Percentiles rank a stretch among this genome's conserved stretches.
Evolutionary conservation across 768 basidiomycete species (phyloP).

Genomic region (Leccinum variicolor): DNA sequence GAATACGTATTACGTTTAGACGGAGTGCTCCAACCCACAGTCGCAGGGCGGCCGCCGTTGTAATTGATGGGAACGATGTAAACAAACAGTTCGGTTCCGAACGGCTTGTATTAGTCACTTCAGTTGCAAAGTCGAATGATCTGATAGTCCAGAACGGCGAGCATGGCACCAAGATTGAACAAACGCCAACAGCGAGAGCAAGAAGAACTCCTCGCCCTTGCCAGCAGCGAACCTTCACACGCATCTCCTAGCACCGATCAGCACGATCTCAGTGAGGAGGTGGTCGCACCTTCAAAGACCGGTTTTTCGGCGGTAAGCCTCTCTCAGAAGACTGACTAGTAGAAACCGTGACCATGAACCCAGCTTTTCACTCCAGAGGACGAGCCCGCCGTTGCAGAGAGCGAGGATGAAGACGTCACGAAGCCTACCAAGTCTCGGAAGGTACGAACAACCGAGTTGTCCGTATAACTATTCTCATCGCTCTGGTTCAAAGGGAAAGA

Average conservation of each 20-base stretch:
- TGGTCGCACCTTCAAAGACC: slow-evolving; percentile 9
- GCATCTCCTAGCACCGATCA: slow-evolving; percentile 10
- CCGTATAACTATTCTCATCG: neutral
- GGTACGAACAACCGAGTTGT: slow-evolving; percentile 9
- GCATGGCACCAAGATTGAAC: slow-evolving; percentile 71
- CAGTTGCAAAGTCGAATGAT: neutral
- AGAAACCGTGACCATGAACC: slow-evolving; percentile 19
- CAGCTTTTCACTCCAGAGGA: slow-evolving; percentile 42
- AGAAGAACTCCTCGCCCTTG: slow-evolving; percentile 69
- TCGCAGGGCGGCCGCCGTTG: too few species aligned
- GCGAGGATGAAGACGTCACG: slow-evolving; percentile 20
- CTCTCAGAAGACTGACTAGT: slow-evolving; percentile 1
- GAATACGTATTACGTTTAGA: too few species aligned
- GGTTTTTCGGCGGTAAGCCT: slow-evolving; percentile 47
- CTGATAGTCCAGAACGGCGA: neutral
- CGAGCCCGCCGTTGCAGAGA: slow-evolving; percentile 17
- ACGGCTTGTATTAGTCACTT: too few species aligned
- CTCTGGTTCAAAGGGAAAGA: slow-evolving; percentile 30
- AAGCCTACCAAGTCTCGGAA: slow-evolving; percentile 22
- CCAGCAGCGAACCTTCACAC: slow-evolving; percentile 23
- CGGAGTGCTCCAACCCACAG: too few species aligned
- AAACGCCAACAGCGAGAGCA: slow-evolving; percentile 86
- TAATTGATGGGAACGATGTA: too few species aligned
- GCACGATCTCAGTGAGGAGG: slow-evolving; percentile 36
- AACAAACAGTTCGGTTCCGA: too few species aligned